A percentile compares a stretch with the other conserved stretches of the same genome.
phyloP scores from a whole-genome alignment of 768 basidiomycete genomes.

The Panellus pusillus region DNA sequence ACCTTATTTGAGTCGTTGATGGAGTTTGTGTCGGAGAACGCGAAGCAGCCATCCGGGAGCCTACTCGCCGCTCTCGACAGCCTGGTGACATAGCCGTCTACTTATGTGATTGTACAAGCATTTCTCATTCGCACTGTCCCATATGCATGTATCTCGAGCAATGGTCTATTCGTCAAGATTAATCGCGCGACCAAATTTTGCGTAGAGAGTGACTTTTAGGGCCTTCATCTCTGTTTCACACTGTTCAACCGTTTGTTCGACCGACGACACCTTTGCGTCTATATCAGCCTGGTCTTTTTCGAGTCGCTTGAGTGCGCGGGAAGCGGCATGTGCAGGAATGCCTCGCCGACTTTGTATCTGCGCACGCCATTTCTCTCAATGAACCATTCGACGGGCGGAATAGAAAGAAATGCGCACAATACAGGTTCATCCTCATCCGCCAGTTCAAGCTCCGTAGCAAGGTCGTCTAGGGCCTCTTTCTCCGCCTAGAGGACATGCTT shows the following conservation, averaged over 20 bases:
- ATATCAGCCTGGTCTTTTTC: slow-evolving; percentile 67
- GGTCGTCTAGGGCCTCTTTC: slow-evolving; percentile 91
- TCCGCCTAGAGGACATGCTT: slow-evolving; percentile 67
- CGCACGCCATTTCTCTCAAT: neutral
- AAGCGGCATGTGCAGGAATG: slow-evolving; percentile 80
- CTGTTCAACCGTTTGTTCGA: slow-evolving; percentile 55
- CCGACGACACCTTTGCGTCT: slow-evolving; percentile 50
- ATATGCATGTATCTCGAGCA: neutral
- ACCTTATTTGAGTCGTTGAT: slow-evolving; percentile 70
- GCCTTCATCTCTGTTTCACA: slow-evolving; percentile 78
- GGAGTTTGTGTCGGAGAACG: slow-evolving; percentile 58
- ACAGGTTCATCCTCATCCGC: slow-evolving; percentile 82
- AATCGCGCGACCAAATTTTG: slow-evolving; percentile 91
- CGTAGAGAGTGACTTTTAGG: slow-evolving; percentile 78
- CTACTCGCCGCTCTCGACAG: slow-evolving; percentile 63
- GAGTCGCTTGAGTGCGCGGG: slow-evolving; percentile 67
- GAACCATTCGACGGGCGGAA: neutral
- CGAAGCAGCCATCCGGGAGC: slow-evolving; percentile 66
- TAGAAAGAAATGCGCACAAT: slow-evolving; percentile 48
- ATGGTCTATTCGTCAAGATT: slow-evolving; percentile 75
- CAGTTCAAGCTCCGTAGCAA: slow-evolving; percentile 84
- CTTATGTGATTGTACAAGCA: slow-evolving; percentile 20
- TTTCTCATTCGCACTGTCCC: neutral
- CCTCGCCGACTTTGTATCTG: slow-evolving; percentile 89
- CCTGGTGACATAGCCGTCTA: slow-evolving; percentile 20